Evolutionary conservation across 306 rosid species (phyloP), one percentile per base, ranked within the genome.

Genomic region (Cicer yamashitae): DNA sequence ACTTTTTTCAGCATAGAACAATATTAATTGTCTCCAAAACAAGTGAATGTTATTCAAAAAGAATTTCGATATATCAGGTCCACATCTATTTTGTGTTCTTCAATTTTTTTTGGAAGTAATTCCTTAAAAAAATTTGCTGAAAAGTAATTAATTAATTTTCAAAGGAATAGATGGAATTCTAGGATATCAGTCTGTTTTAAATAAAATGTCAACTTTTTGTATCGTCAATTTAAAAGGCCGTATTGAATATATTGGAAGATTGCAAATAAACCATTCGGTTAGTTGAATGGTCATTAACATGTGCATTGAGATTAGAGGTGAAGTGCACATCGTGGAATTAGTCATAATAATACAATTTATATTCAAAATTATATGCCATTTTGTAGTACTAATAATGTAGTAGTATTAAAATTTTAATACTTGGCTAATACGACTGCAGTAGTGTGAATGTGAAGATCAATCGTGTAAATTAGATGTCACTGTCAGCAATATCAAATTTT

Each of bases 221-320:
- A 7, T 17, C 6, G 13, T 63, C 6, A 61, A 58, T 20, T 54
- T 14, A 39, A 39, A 38, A 70, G 11, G 65, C 7, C 17, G 18
- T 14, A 8, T 12, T 44, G 10, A 59, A 8, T 17, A 15, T 13
- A 15, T 12, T 8, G n/a, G 12, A 64, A 45, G 48, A 46, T 51
- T 11, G 14, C 25, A 22, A 72, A 46, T 25, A 71, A 41, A 50
- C 38, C 43, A 67, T 25, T 34, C 0, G 6, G 34, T 67, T 60
- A 3, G 69, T 73, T 82, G 62, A 67, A 63, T 51, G 37, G 73
- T 73, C 69, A 52, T 58, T 60, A 17, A 45, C 14, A 37, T 13
- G 39, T n/a, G 71, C 53, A 12, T 22, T 43, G 65, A 11, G 66
- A 57, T 14, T 30, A 57, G 51, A 57, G 30, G 37, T 11, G 34